Conservation (phyloP, 2,329 filamentous ascomycete species). For the Aspergillus ochraceus region DNA sequence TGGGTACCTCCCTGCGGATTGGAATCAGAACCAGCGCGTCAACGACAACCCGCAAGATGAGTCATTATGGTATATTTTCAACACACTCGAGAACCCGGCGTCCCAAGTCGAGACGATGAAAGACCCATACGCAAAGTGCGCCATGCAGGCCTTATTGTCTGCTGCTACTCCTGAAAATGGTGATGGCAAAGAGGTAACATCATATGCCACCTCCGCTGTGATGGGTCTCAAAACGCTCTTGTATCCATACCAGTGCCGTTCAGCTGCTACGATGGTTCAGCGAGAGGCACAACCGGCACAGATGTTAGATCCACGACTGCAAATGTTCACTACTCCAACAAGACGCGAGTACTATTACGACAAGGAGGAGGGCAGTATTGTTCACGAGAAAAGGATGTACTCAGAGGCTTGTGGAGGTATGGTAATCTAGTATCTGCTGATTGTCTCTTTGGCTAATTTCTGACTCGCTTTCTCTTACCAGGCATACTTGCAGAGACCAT, state of each 20-base stretch:
- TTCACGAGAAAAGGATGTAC: constrained; percentile 69
- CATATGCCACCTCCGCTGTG: constrained; percentile 23
- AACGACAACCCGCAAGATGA: constrained; percentile 37
- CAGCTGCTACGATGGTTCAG: constrained; percentile 80
- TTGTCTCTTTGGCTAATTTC: not conserved
- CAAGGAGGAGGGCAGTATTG: constrained; percentile 59
- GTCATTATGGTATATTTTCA: constrained; percentile 53
- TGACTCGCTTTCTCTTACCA: constrained; percentile 11
- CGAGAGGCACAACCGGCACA: constrained; percentile 67
- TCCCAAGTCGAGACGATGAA: constrained; percentile 31
- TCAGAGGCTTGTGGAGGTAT: constrained; percentile 72
- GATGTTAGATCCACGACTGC: constrained; percentile 72
- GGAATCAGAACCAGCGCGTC: constrained; percentile 5
- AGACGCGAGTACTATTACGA: constrained; percentile 70
- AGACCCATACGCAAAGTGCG: constrained; percentile 32
- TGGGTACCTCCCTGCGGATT: constrained; percentile 21
- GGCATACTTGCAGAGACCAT: constrained; percentile 50
- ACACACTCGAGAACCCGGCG: constrained; percentile 45
- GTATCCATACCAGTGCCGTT: constrained; percentile 77
- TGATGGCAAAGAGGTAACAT: constrained; percentile 7
- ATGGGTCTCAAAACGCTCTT: constrained; percentile 57
- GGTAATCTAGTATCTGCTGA: not conserved
- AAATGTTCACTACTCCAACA: constrained; percentile 59
- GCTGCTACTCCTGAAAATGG: constrained; percentile 8
- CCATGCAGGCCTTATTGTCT: constrained; percentile 39